A percentile compares a stretch with the other conserved stretches of the same genome.
These are phyloP conservation scores for Fusarium paranaense DNA, from an alignment of 2,329 filamentous ascomycete genomes.

Conservation along the genomic window DNA sequence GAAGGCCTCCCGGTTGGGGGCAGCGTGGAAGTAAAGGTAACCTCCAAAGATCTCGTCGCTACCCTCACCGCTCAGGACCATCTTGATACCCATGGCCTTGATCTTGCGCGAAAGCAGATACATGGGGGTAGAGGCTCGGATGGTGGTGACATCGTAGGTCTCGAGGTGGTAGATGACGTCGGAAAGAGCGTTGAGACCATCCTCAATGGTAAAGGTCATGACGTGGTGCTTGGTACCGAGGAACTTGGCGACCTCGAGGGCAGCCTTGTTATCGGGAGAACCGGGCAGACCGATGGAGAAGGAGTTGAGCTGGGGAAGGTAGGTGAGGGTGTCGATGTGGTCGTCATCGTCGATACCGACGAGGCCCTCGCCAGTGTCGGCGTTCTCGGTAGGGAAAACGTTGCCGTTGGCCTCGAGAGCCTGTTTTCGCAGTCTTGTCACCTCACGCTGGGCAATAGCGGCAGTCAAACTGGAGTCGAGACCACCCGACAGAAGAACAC, in stretches of 20 bases:
- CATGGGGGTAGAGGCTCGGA: slow-evolving; percentile 98
- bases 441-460: slow-evolving; percentile 95
- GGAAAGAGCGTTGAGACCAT: slow-evolving; percentile 94
- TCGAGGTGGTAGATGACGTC: slow-evolving; percentile 99
- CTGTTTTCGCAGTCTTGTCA: slow-evolving; percentile 77
- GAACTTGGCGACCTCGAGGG: slow-evolving; percentile 93
- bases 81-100: slow-evolving; percentile 99
- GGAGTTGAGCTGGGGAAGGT: slow-evolving; percentile 95
- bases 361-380: slow-evolving; percentile 75
- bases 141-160: slow-evolving; percentile 97
- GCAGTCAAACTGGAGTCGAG: slow-evolving; percentile 96
- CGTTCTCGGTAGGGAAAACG: slow-evolving; percentile 62
- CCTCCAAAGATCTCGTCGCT: slow-evolving; percentile 98
- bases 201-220: slow-evolving; percentile 98
- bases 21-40: slow-evolving; percentile 98
- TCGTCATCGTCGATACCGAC: slow-evolving; percentile 96
- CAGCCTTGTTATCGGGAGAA: slow-evolving; percentile 92
- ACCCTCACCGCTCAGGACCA: slow-evolving; percentile 97
- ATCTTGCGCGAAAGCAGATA: slow-evolving; percentile 98
- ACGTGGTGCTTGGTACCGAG: slow-evolving; percentile 97
- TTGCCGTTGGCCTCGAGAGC: slow-evolving; percentile 62
- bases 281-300: slow-evolving; percentile 97
- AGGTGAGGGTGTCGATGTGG: slow-evolving; percentile 88
- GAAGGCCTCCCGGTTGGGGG: slow-evolving; percentile 91
- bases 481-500: slow-evolving; percentile 93